Evolutionary conservation across 805 yeast species (phyloP).

Genomic region (Scheffersomyces amazonensis): DNA sequence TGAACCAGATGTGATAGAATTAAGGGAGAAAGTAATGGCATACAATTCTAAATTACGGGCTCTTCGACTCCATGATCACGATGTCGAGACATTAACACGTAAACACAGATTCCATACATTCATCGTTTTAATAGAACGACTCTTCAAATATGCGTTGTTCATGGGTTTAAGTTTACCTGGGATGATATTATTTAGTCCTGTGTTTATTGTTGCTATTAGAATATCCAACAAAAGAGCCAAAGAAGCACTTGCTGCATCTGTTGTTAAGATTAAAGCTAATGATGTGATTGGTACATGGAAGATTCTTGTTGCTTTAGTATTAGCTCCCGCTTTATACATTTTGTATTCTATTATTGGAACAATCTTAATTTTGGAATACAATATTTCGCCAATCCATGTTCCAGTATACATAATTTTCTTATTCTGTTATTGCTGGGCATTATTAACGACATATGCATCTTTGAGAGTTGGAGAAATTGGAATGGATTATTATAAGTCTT

Average conservation of each 20-base stretch:
- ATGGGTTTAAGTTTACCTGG: slow-evolving; percentile 38
- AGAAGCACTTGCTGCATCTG: slow-evolving; percentile 36
- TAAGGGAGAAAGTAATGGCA: slow-evolving; percentile 27
- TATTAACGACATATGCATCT: slow-evolving; percentile 40
- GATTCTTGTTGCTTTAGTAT: slow-evolving; percentile 37
- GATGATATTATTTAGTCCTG: slow-evolving; percentile 35
- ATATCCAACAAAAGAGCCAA: slow-evolving; percentile 34
- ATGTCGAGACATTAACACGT: slow-evolving; percentile 28
- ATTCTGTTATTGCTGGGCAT: slow-evolving; percentile 32
- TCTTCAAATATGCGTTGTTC: slow-evolving; percentile 25
- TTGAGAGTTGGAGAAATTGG: slow-evolving; percentile 42
- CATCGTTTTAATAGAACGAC: slow-evolving; percentile 20
- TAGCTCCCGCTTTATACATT: slow-evolving; percentile 39
- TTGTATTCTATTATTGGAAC: slow-evolving; percentile 37
- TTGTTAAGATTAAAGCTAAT: slow-evolving; percentile 38
- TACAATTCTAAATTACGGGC: slow-evolving; percentile 30
- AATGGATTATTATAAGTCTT: slow-evolving; percentile 38
- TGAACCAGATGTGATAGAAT: slow-evolving; percentile 29
- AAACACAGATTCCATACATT: slow-evolving; percentile 19
- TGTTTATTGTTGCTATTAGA: slow-evolving; percentile 30
- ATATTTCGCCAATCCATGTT: slow-evolving; percentile 5
- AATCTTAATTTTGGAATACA: slow-evolving; percentile 10
- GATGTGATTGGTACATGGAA: slow-evolving; percentile 45
- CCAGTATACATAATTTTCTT: slow-evolving; percentile 20
- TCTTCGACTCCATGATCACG: slow-evolving; percentile 40